Evolutionary conservation across 75 land plant genomes (phyloP).

Genomic region (Sequoia sempervirens): DNA sequence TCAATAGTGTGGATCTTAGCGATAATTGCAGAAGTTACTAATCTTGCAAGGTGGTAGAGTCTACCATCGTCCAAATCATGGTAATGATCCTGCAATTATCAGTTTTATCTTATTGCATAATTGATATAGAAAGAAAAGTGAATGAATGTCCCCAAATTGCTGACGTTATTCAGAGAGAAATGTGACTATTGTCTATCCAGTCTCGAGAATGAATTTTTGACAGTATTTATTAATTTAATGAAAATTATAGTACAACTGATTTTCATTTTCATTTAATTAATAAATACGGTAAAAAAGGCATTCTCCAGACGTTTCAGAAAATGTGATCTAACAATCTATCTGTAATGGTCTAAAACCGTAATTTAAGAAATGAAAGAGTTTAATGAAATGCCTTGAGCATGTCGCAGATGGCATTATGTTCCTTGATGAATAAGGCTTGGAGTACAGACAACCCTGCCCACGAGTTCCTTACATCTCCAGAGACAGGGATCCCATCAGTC

Average conservation of each 20-base stretch:
- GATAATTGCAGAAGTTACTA: slow-evolving; percentile 62
- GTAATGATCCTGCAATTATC: slow-evolving; percentile 21
- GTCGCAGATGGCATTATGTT: slow-evolving; percentile 62
- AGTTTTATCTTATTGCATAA: background rate
- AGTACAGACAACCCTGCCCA: slow-evolving; percentile 64
- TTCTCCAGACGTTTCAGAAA: too few species aligned
- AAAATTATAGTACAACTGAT: too few species aligned
- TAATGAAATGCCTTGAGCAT: slow-evolving; percentile 34
- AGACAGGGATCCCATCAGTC: slow-evolving; percentile 36
- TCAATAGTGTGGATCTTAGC: slow-evolving; percentile 82
- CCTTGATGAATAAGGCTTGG: slow-evolving; percentile 45
- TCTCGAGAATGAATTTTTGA: too few species aligned
- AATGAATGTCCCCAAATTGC: background rate
- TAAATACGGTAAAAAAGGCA: too few species aligned
- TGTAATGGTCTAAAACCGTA: too few species aligned
- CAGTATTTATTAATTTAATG: too few species aligned
- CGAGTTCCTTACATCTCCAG: slow-evolving; percentile 51
- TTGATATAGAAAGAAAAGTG: background rate
- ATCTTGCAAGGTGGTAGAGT: slow-evolving; percentile 40
- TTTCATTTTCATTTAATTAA: too few species aligned
- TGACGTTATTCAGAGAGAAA: too few species aligned
- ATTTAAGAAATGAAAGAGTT: background rate
- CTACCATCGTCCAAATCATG: slow-evolving; percentile 47
- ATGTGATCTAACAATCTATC: too few species aligned
- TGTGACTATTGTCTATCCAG: too few species aligned